Percentiles rank a stretch among this genome's conserved stretches.
Evolutionary conservation across 2,329 filamentous ascomycete genomes (phyloP).

Genomic region (Emmonsia crescens): DNA sequence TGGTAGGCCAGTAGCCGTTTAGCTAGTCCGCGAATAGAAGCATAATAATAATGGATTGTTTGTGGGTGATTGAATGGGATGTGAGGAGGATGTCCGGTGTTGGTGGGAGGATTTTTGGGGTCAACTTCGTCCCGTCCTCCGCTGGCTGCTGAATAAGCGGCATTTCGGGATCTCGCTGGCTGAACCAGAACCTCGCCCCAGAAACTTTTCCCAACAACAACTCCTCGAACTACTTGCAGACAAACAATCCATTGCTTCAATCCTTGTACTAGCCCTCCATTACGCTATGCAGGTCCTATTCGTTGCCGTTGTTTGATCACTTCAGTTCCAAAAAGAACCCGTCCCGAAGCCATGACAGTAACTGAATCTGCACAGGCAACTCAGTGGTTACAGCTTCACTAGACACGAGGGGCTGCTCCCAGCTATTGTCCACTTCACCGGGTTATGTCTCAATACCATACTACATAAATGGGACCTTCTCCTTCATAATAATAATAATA

Average conservation of each 20-base stretch:
- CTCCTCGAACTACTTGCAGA: neutral
- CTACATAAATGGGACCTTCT: neutral
- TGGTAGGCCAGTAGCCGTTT: neutral
- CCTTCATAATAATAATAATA: neutral
- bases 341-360: neutral
- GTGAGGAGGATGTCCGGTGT: neutral
- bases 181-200: neutral
- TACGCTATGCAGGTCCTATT: conserved; percentile 1
- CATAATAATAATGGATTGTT: neutral
- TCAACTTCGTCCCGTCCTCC: neutral
- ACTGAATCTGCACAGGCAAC: neutral
- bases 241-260: neutral
- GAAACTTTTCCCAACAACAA: neutral
- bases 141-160: neutral
- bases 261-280: neutral
- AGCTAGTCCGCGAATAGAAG: neutral
- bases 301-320: neutral
- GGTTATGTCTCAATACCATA: neutral
- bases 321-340: neutral
- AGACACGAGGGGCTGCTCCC: neutral
- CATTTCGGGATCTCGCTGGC: neutral
- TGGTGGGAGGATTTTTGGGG: neutral
- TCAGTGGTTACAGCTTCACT: neutral
- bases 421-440: neutral
- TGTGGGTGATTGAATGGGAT: neutral